These are phyloP conservation scores for Lojkania enalia DNA, from an alignment of 2,329 filamentous ascomycete species.

Conservation along the genomic window DNA sequence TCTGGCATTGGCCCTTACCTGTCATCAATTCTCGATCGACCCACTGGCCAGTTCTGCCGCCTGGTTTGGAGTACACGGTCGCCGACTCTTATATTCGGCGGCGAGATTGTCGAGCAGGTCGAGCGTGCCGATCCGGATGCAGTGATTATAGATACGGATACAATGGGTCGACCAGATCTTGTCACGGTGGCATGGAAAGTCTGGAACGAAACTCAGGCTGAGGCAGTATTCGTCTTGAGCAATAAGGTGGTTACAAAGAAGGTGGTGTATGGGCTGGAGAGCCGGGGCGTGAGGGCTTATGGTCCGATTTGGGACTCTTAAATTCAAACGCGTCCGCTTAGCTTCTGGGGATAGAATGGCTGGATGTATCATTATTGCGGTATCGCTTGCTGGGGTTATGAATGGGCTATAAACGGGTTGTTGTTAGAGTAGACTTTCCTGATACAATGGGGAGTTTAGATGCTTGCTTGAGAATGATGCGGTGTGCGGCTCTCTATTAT, in stretches of 20 bases:
- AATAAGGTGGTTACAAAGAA: conserved; percentile 69
- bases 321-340: too few species aligned
- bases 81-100: conserved; percentile 66
- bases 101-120: conserved; percentile 60
- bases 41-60: conserved; percentile 54
- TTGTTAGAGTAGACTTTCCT: too few species aligned
- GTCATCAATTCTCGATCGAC: conserved; percentile 58
- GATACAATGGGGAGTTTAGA: too few species aligned
- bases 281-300: conserved; percentile 66
- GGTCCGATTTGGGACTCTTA: conserved; percentile 75
- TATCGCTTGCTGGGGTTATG: too few species aligned
- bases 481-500: too few species aligned
- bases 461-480: too few species aligned
- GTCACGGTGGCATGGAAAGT: conserved; percentile 59
- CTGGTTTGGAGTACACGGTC: conserved; percentile 68
- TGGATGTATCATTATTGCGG: too few species aligned
- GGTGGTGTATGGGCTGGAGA: conserved; percentile 70
- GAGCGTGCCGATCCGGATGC: conserved; percentile 62
- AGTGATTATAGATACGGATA: conserved; percentile 68
- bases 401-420: too few species aligned
- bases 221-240: conserved; percentile 74
- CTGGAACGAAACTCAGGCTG: conserved; percentile 52
- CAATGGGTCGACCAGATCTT: conserved; percentile 64
- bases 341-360: too few species aligned
- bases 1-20: conserved; percentile 46